These are phyloP conservation scores for Magnaporthiopsis incrustans DNA, from an alignment of 2,329 filamentous ascomycete species.

Conservation along the genomic window DNA sequence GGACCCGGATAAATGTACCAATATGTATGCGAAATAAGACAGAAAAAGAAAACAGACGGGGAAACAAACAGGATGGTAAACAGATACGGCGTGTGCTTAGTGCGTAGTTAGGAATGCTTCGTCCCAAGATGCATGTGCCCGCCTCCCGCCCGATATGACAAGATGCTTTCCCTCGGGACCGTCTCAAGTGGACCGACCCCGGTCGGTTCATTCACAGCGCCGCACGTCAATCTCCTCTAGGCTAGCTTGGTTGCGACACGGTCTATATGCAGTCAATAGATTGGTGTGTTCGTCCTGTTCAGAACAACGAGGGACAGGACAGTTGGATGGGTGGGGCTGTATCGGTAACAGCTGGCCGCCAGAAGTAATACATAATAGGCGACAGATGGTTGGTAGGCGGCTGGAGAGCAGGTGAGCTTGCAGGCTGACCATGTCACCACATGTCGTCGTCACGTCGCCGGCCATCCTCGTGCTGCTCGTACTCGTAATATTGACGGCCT, in stretches of 20 bases:
- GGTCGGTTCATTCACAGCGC: neutral
- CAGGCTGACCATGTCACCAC: conserved; percentile 15
- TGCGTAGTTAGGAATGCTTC: neutral
- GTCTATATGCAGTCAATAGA: neutral
- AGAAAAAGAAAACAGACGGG: neutral
- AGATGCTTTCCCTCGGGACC: neutral
- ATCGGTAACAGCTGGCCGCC: neutral
- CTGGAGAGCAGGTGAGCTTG: neutral
- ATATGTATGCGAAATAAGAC: neutral
- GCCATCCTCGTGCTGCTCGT: conserved; percentile 13
- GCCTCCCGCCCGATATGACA: neutral
- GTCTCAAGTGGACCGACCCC: neutral
- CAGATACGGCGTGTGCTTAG: neutral
- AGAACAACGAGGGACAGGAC: neutral
- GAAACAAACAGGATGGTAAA: neutral
- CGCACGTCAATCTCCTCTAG: neutral
- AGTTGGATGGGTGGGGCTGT: neutral
- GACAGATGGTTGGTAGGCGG: too few species aligned
- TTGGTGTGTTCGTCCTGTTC: neutral
- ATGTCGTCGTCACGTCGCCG: conserved; percentile 16
- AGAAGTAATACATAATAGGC: neutral
- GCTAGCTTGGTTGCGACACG: neutral
- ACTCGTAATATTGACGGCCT: conserved; percentile 17
- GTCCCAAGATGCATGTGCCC: neutral
- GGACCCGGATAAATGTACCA: neutral